A percentile compares a stretch with the other conserved stretches of the same genome.
Conservation (phyloP, 2,329 filamentous ascomycete species). For the Monilinia aucupariae region DNA sequence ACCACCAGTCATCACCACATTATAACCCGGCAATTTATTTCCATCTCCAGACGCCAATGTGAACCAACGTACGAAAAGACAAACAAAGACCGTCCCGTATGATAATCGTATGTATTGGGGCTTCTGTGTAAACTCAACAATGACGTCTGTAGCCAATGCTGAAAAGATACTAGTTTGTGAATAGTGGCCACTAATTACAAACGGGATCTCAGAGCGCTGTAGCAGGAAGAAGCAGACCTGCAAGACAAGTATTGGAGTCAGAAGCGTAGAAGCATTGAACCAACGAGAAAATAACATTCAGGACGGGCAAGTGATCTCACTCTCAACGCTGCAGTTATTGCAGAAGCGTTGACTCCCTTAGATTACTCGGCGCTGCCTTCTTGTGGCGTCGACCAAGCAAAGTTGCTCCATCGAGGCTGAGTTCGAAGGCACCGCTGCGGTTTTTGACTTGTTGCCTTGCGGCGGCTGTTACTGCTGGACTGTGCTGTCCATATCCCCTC, state of each 20-base stretch:
- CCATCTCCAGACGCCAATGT: slow-evolving; percentile 16
- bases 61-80: slow-evolving; percentile 10
- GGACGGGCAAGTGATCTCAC: neutral
- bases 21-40: slow-evolving; percentile 8
- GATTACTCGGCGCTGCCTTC: slow-evolving; percentile 38
- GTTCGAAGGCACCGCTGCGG: slow-evolving; percentile 77
- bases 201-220: neutral
- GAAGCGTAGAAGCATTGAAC: neutral
- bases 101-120: slow-evolving; percentile 11
- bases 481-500: slow-evolving; percentile 84
- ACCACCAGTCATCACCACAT: slow-evolving; percentile 1
- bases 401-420: slow-evolving; percentile 86
- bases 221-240: neutral
- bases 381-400: slow-evolving; percentile 67
- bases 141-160: neutral
- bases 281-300: neutral
- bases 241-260: neutral
- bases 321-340: slow-evolving; percentile 18
- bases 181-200: neutral
- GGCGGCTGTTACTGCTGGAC: slow-evolving; percentile 73
- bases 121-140: neutral
- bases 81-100: slow-evolving; percentile 11
- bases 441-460: slow-evolving; percentile 73
- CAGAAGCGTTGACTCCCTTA: slow-evolving; percentile 29
- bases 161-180: neutral